Conservation (phyloP, 306 rosid species). For the Lathyrus oleraceus region DNA sequence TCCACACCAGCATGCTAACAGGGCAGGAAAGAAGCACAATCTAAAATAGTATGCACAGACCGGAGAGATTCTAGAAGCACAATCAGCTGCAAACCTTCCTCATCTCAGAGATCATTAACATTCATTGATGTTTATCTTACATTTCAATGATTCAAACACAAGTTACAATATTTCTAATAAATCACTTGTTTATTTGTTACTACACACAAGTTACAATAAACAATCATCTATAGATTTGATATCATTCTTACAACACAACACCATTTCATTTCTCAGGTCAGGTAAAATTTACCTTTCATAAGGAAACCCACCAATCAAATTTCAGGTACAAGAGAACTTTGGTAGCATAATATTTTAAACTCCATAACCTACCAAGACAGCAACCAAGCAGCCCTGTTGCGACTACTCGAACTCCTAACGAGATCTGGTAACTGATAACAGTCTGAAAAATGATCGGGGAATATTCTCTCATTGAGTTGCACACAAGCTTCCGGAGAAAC, state of each 20-base stretch:
- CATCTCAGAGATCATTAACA: too few relatives aligned
- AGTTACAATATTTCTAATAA: conserved; percentile 1
- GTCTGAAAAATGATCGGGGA: conserved; percentile 59
- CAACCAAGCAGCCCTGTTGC: conserved; percentile 39
- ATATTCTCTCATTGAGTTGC: conserved; percentile 51
- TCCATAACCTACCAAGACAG: conserved; percentile 48
- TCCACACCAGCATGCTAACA: too few relatives aligned
- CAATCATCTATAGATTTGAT: conserved; percentile 41
- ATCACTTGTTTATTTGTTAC: conserved; percentile 55
- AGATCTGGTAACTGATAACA: conserved; percentile 57
- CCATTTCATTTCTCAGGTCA: conserved; percentile 39
- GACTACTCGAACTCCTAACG: conserved; percentile 42
- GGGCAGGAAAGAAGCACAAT: too few relatives aligned
- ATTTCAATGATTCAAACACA: too few relatives aligned
- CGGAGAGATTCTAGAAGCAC: too few relatives aligned
- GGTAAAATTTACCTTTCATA: conserved; percentile 30
- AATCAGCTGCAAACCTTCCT: too few relatives aligned
- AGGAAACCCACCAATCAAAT: conserved; percentile 40
- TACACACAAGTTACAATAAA: conserved; percentile 57
- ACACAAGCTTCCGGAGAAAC: conserved; percentile 57
- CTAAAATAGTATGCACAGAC: too few relatives aligned
- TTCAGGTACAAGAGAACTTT: conserved; percentile 39
- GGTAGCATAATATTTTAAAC: conserved; percentile 34
- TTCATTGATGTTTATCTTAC: too few relatives aligned
- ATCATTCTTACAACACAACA: conserved; percentile 48